phyloP scores from a whole-genome alignment of 768 basidiomycete species.

The Leccinum subgranulosum region DNA sequence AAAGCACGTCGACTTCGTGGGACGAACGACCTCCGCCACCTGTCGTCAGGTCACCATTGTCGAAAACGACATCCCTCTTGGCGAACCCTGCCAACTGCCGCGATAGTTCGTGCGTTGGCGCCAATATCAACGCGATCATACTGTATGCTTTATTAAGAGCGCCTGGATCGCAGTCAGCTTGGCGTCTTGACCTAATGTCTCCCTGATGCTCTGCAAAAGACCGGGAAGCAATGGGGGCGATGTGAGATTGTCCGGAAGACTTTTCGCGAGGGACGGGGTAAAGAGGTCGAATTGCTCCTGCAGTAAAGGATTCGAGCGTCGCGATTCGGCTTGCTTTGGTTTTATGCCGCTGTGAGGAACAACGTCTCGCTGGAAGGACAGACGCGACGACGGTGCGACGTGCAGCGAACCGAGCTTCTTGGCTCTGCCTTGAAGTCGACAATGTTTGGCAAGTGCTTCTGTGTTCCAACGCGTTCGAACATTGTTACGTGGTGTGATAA shows the following conservation, averaged over 20 bases:
- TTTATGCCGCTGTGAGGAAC: constrained; percentile 17
- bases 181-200: constrained; percentile 53
- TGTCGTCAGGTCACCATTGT: constrained; percentile 23
- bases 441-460: too few relatives aligned
- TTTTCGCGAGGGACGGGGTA: constrained; percentile 13
- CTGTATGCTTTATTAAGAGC: constrained; percentile 67
- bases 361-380: constrained; percentile 15
- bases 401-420: constrained; percentile 27
- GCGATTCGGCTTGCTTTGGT: background rate
- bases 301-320: constrained; percentile 28
- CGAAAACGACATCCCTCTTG: too few relatives aligned
- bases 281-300: constrained; percentile 38
- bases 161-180: constrained; percentile 78
- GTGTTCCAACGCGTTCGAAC: too few relatives aligned
- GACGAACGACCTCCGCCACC: constrained; percentile 15
- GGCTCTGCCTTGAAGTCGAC: constrained; percentile 20
- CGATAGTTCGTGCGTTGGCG: constrained; percentile 87
- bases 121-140: constrained; percentile 75
- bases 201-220: constrained; percentile 53
- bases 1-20: constrained; percentile 48
- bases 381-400: constrained; percentile 16
- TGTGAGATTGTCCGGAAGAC: constrained; percentile 45
- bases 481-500: too few relatives aligned
- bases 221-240: constrained; percentile 71
- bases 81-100: constrained; percentile 75